Base-by-base conservation (phyloP, 1,284 basidiomycete genomes). In the Moesziomyces sp. region DNA sequence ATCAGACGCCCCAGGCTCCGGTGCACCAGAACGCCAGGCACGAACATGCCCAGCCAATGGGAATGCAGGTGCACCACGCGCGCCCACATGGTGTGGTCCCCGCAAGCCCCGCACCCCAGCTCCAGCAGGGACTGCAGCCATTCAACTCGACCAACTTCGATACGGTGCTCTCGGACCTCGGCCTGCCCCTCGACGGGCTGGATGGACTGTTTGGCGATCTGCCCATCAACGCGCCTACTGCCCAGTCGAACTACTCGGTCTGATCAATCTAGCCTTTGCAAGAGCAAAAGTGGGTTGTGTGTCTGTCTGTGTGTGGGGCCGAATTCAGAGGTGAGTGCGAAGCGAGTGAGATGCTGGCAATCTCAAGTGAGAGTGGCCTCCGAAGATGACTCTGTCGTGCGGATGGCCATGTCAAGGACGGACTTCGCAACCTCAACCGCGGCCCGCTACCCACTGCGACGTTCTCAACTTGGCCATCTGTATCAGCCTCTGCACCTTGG, bases 141-240 rank as follows among this genome's bases (percentile, higher is more conserved):
- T 40, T 40, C 38, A 40, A 40, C 38, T 46, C 53, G 14, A 74
- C 66, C n/a, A 70, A 70, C 57, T 74, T 74, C 44, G 72, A 74
- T n/a, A 69, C 49, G 24, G 72, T 74, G 2, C 50, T 74, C 5
- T 55, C 51, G 23, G 72, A 74, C 23, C 44, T 74, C 0, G 72
- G 72, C 13, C 19, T 74, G 38, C 71, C 72, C 2, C 21, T 70
- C 35, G 66, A 74, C 28, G 72, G 72, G 1, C 26, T 74, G 45
- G 72, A 74, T 50, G 72, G 62, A 0, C 53, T 74, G 50, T 74
- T 74, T 47, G 66, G 58, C 5, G 72, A 74, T 44, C 55, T 63
- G 44, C 71, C 71, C 1, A 65, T 71, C 38, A 60, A 64, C 24
- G 57, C 57, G 5, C 54, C 56, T 13, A 58, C 59, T 14, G 48